phyloP scores from a whole-genome alignment of 352 stramenopile species.

The Globisporangium yorkense region DNA sequence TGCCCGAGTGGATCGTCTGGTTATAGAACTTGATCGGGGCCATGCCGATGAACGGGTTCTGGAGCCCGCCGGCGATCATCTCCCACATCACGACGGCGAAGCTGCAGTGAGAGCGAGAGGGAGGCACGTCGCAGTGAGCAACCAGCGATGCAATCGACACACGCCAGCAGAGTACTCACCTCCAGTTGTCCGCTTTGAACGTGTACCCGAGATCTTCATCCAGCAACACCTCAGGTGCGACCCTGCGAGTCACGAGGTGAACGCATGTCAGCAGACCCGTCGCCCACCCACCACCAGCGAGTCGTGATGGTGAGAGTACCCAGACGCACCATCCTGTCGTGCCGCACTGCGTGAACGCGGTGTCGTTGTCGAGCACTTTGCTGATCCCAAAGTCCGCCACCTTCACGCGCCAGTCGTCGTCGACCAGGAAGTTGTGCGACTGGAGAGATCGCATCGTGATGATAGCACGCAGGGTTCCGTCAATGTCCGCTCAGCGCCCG shows the following conservation, averaged over 20 bases:
- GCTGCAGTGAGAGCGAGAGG: conserved; percentile 20
- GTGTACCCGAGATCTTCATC: conserved; percentile 87
- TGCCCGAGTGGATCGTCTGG: conserved; percentile 74
- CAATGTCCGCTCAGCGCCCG: not conserved
- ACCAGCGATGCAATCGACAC: not conserved
- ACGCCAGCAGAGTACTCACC: conserved; percentile 22
- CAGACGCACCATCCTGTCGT: conserved; percentile 74
- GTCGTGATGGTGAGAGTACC: not conserved
- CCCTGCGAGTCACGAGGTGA: conserved; percentile 28
- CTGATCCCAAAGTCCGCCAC: conserved; percentile 88
- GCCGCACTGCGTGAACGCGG: conserved; percentile 82
- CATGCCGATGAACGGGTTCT: conserved; percentile 88
- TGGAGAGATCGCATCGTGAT: conserved; percentile 9
- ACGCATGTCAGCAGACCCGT: not conserved
- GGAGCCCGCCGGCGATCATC: conserved; percentile 74
- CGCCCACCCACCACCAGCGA: too few relatives aligned
- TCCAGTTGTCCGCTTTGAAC: conserved; percentile 89
- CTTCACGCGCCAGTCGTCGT: conserved; percentile 88
- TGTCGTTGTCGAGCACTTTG: conserved; percentile 83
- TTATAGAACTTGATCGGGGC: conserved; percentile 90
- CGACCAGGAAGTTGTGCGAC: conserved; percentile 88
- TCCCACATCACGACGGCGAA: conserved; percentile 90
- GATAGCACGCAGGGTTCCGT: not conserved
- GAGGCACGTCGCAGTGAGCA: not conserved
- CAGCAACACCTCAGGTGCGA: conserved; percentile 82